Base-by-base conservation (phyloP, 2,329 filamentous ascomycete genomes). In the Chaetomiaceae sp. region DNA sequence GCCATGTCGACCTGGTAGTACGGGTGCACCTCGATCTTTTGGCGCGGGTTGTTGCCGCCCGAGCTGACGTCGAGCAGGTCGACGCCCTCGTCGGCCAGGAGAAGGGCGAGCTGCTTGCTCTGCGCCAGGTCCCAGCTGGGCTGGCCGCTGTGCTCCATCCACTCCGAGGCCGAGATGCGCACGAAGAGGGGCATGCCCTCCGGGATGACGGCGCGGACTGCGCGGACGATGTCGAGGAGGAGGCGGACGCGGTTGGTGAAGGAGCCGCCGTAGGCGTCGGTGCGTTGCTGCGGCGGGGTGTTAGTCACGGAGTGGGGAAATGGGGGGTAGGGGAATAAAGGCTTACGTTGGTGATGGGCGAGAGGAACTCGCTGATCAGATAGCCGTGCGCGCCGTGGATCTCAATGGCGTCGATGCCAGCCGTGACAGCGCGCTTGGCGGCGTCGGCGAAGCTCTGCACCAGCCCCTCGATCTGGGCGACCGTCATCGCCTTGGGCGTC, bases 51-150 rank as follows among this genome's bases (percentile, higher is more conserved):
- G 66, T 88, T 87, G 36, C 88, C 91, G 31, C 84, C 89, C 1
- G 84, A 85, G 62, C 85, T 90, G 53, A 95, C 82, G 67, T 96
- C 91, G 27, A 96, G 77, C 15, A 95, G 74, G 67, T 96, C 91
- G 39, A 96, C 79, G 27, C 91, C 91, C 12, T 78, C 75, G 0
- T 79, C 80, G 0, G 88, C 87, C 1, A 96, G 79, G 9, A 86
- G 73, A 65, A 81, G 78, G 14, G 89, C 87, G 3, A 94, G 80
- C 50, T 71, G 73, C 57, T 87, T 80, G 54, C 69, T 87, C 60
- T 91, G 79, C 39, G 85, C 79, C n/a, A 85, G 63, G 4, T 82
- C 84, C 89, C 89, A 95, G 22, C 73, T 77, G 6, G 72, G 70
- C 59, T 71, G 61, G 46, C 63, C 68, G 6, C 62, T 68, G 19